Percentiles rank a stretch among this genome's conserved stretches.
Evolutionary conservation across 2,329 filamentous ascomycete genomes (phyloP).

Genomic region (Dothideomycetes sp.): DNA sequence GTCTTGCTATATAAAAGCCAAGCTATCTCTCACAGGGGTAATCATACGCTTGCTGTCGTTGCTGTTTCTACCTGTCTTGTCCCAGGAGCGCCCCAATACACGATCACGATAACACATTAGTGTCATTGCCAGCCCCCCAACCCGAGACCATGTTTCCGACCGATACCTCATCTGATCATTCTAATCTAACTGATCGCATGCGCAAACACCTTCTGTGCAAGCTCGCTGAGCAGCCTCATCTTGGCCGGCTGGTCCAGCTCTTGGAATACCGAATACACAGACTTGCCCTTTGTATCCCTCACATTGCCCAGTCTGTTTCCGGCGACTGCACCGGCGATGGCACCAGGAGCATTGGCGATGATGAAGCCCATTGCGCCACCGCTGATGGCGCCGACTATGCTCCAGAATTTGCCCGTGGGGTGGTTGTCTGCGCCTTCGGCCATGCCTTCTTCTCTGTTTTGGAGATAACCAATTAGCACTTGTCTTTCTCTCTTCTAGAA

Average conservation of each 20-base stretch:
- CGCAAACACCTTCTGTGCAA: slow-evolving; percentile 79
- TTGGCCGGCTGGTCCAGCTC: slow-evolving; percentile 77
- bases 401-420: slow-evolving; percentile 72
- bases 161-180: background rate
- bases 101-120: no score
- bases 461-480: no score
- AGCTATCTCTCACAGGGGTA: background rate
- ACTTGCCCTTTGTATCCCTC: slow-evolving; percentile 84
- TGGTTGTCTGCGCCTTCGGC: slow-evolving; percentile 53
- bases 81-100: no score
- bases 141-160: background rate
- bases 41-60: background rate
- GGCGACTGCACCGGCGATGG: slow-evolving; percentile 81
- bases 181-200: slow-evolving; percentile 50
- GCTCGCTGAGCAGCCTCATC: slow-evolving; percentile 66
- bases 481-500: no score
- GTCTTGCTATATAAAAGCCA: slow-evolving; percentile 10
- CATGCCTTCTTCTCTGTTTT: slow-evolving; percentile 49
- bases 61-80: no score
- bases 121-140: no score
- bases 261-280: slow-evolving; percentile 84
- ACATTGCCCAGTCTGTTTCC: slow-evolving; percentile 87
- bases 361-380: slow-evolving; percentile 92
- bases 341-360: slow-evolving; percentile 79
- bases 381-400: slow-evolving; percentile 70